Evolutionary conservation across 2,329 filamentous ascomycete species (phyloP), one percentile per base, ranked within the genome.

Genomic region (Cercospora sojina): DNA sequence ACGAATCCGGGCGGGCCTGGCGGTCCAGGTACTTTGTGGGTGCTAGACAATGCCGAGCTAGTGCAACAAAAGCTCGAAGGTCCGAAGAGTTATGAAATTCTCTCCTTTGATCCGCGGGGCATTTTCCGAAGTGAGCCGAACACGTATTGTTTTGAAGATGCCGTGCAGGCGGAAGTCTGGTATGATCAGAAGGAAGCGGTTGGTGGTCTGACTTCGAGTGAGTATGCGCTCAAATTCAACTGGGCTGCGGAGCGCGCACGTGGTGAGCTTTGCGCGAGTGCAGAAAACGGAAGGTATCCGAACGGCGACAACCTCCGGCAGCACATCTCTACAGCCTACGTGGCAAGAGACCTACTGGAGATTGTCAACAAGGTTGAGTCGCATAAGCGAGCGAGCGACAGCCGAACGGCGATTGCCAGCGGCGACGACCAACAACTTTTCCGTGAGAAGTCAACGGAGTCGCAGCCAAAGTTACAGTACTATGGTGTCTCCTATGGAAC

Each of bases 51-150:
- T 35, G 67, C 69, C 6, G 51, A 67, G 27, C 41, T 62, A 25
- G 51, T 70, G 18, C 69, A 70, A 18, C 55, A 59, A 29, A 63
- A 67, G 23, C 63, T 70, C 13, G 66, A 65, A 49, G 66, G 68
- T 8, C 64, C 68, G 5, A 79, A 75, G 59, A 78, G 79, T 64
- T 82, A 77, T 64, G 81, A 83, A 62, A 75, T 83, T 29, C 74
- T 83, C 23, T 78, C 78, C 12, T 83, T 82, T 56, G 81, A 83
- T 67, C 81, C 81, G 5, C 74, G 81, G 18, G 80, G 80, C 10
- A 76, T 82, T 29, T 79, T 77, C 31, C 70, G 72, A 59, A 77
- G 76, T 5, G 71, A 75, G 47, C 79, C 79, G 1, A 64, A 67
- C n/a, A 76, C 75, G 5, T 68, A 67, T 16, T 81, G 79, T 67